Evolutionary conservation across 371 early-diverging fungal genomes (phyloP), one percentile per base, ranked within the genome.

Genomic region (Racocetra persica): DNA sequence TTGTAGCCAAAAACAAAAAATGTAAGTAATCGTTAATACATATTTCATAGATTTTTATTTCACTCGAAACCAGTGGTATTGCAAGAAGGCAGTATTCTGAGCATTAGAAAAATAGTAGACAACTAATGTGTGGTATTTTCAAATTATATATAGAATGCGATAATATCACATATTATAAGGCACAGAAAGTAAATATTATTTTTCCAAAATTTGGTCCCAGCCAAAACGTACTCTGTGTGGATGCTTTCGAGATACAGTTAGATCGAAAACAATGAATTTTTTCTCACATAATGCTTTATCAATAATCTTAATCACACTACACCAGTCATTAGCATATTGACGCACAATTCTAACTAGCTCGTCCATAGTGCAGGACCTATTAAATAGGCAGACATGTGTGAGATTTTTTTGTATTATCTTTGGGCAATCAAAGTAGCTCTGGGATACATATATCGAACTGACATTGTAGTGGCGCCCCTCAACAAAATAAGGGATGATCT

Each of bases 211-310:
- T n/a, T n/a, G n/a, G n/a, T 71, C 71, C 52, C 71, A 71, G 18
- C 71, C 45, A 1, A 71, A 26, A 10, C 71, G 71, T 71, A 71
- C 22, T 20, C 71, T 71, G 51, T 71, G 71, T n/a, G 52, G 71
- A 49, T 71, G 49, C n/a, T 45, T 45, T 0, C 1, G 45, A 18
- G 71, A 1, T 71, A 71, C n/a, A 26, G 18, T 71, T 45, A 71
- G 32, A 71, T 49, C 49, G 1, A 49, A 13, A 49, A 49, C 49
- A 49, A 49, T 49, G 14, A 49, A 49, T 49, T 49, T 14, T 49
- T 14, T 11, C 0, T 59, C 60, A n/a, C 13, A 59, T 3, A 57
- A 32, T 57, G 0, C 11, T 10, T n/a, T 20, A 14, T 57, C 75
- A 57, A 49, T 11, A 13, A 49, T 49, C 18, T 77, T 32, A 63